These are phyloP conservation scores for Zymoseptoria crescenta DNA, from an alignment of 2,329 filamentous ascomycete species.

Conservation along the genomic window DNA sequence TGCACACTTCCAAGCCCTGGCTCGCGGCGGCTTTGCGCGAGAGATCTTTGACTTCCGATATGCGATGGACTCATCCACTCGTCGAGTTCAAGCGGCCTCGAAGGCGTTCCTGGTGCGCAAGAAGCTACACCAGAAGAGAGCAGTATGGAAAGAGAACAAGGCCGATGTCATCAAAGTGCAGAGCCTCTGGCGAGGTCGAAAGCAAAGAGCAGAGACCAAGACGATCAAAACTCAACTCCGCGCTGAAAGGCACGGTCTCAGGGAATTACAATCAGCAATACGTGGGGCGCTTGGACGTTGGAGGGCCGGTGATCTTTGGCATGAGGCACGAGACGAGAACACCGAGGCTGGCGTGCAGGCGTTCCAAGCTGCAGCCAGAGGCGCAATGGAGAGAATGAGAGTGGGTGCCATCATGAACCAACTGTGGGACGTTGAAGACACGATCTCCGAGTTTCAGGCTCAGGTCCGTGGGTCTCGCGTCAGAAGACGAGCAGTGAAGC, in stretches of 20 bases:
- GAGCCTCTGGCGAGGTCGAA: constrained; percentile 66
- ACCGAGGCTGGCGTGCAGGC: constrained; percentile 29
- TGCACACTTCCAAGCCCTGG: constrained; percentile 73
- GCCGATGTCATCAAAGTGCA: constrained; percentile 70
- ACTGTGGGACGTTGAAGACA: constrained; percentile 77
- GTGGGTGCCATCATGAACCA: constrained; percentile 77
- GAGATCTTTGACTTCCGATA: constrained; percentile 76
- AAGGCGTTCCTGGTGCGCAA: constrained; percentile 69
- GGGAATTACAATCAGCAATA: constrained; percentile 36
- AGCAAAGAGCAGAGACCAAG: constrained; percentile 39
- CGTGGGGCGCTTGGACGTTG: constrained; percentile 48
- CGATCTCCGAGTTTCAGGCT: constrained; percentile 72
- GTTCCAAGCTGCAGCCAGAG: constrained; percentile 46
- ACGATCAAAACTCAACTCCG: constrained; percentile 40
- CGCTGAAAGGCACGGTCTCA: constrained; percentile 39
- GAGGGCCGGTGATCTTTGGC: constrained; percentile 45
- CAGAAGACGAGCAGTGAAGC: constrained; percentile 52
- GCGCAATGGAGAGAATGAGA: constrained; percentile 66
- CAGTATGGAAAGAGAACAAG: constrained; percentile 60
- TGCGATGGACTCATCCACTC: constrained; percentile 73
- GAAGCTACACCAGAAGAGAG: constrained; percentile 53
- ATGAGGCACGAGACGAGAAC: constrained; percentile 27
- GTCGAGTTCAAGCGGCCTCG: constrained; percentile 68
- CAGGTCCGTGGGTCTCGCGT: constrained; percentile 47
- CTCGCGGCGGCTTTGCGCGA: constrained; percentile 79